Conservation (phyloP, 805 yeast species). For the Hermanozyma aechmeae region DNA sequence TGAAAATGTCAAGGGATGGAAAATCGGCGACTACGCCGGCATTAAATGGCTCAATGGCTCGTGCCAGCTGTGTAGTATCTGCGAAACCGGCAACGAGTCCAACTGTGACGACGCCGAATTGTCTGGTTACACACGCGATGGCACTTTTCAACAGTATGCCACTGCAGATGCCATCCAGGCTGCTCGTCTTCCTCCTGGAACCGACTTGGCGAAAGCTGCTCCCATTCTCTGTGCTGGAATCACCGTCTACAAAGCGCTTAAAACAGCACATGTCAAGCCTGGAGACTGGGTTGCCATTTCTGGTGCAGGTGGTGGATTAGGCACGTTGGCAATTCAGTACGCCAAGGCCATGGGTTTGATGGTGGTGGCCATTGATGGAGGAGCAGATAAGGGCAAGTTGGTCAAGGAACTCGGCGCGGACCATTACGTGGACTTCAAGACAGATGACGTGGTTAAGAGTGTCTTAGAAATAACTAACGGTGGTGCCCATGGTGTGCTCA, state of each 20-base stretch:
- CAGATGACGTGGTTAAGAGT: slow-evolving; percentile 3
- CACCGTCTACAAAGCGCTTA: slow-evolving; percentile 7
- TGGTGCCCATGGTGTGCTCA: slow-evolving; percentile 7
- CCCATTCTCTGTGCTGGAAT: slow-evolving; percentile 7
- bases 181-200: slow-evolving; percentile 4
- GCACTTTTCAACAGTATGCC: slow-evolving; percentile 7
- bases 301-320: slow-evolving; percentile 8
- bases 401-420: slow-evolving; percentile 5
- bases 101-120: slow-evolving; percentile 4
- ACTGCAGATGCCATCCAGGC: slow-evolving; percentile 8
- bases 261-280: slow-evolving; percentile 4
- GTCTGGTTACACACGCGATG: slow-evolving; percentile 8
- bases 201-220: slow-evolving; percentile 6
- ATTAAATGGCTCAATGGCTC: slow-evolving; percentile 6
- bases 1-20: slow-evolving; percentile 4
- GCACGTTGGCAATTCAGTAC: slow-evolving; percentile 6
- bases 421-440: slow-evolving; percentile 4
- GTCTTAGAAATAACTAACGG: slow-evolving; percentile 4
- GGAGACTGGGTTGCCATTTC: slow-evolving; percentile 7
- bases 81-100: slow-evolving; percentile 5
- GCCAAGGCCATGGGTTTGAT: slow-evolving; percentile 7
- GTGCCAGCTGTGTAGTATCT: slow-evolving; percentile 5
- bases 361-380: slow-evolving; percentile 6
- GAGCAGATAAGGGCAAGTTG: slow-evolving; percentile 5
- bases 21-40: slow-evolving; percentile 7